Base-by-base conservation (phyloP, 108 stramenopile species). In the Cyclotella sp. region DNA sequence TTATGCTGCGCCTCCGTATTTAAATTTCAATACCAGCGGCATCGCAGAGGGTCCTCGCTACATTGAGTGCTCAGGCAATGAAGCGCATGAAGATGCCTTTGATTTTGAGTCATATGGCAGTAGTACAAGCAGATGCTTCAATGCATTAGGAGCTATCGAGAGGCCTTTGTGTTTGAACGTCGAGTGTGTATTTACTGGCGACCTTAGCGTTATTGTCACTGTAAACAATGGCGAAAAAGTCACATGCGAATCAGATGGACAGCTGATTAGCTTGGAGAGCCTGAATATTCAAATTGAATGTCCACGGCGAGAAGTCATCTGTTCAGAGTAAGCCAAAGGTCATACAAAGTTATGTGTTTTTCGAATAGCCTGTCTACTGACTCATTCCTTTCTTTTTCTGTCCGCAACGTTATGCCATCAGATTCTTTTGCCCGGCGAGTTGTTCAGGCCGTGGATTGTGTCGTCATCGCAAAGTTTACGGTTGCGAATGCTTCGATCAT, bases 361-460 rank as follows among this genome's bases (percentile, higher is more conserved):
- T 64, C 39, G 62, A 26, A 63, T 19, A 29, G 18, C 1, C 47
- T 0, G 24, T n/a, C 6, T 19, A 18, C n/a, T 73, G 15, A 44
- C 27, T 9, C 24, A 12, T 21, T 28, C 34, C 12, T 39, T 67
- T 21, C 41, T 14, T 45, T 49, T 24, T 57, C n/a, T n/a, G n/a
- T n/a, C n/a, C n/a, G n/a, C n/a, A n/a, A n/a, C n/a, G n/a, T 18
- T 18, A 19, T 12, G 1, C 26, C n/a, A 45, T 14, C 13, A 70
- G 69, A 47, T 67, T 42, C 16, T 76, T 53, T 45, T 77, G 77
- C 43, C 77, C 77, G 41, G 71, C 70, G 12, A 77, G 71, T 65
- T 77, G 77, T 29, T 53, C 77, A 16, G 77, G 77, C n/a, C 70
- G 77, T 30, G 77, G 77, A 21, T 42, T 46, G 26, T 77, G 77